Conservation (phyloP, 169 alveolate species). For the Neospora caninum region DNA sequence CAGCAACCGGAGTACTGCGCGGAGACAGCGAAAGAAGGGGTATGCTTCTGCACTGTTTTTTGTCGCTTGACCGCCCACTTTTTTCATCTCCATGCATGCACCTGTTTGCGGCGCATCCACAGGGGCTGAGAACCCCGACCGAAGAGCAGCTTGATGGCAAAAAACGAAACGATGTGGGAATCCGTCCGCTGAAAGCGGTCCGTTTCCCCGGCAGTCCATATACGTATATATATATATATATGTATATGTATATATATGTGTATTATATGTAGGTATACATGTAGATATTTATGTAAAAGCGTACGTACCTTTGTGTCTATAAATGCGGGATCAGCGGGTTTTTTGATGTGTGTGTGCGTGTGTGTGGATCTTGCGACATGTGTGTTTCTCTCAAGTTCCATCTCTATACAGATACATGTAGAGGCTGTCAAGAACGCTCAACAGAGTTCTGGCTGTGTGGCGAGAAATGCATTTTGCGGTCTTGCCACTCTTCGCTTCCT, state of each 20-base stretch:
- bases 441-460: too few relatives aligned
- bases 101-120: background rate
- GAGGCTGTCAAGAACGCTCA: too few relatives aligned
- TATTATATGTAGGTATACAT: background rate
- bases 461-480: background rate
- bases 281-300: background rate
- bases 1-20: conserved; percentile 76
- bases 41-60: background rate
- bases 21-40: background rate
- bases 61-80: background rate
- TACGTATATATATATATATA: background rate
- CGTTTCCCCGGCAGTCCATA: too few relatives aligned
- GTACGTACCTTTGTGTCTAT: background rate
- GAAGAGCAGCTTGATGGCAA: too few relatives aligned
- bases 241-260: background rate
- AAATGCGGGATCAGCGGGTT: background rate
- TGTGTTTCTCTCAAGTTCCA: too few relatives aligned
- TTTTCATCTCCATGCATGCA: background rate
- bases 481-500: background rate
- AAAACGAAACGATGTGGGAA: too few relatives aligned
- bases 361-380: too few relatives aligned
- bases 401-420: too few relatives aligned
- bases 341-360: too few relatives aligned
- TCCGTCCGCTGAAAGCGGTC: too few relatives aligned
- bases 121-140: too few relatives aligned